These are phyloP conservation scores for Kwoniella shivajii DNA, from an alignment of 1,284 basidiomycete genomes.

Conservation along the genomic window DNA sequence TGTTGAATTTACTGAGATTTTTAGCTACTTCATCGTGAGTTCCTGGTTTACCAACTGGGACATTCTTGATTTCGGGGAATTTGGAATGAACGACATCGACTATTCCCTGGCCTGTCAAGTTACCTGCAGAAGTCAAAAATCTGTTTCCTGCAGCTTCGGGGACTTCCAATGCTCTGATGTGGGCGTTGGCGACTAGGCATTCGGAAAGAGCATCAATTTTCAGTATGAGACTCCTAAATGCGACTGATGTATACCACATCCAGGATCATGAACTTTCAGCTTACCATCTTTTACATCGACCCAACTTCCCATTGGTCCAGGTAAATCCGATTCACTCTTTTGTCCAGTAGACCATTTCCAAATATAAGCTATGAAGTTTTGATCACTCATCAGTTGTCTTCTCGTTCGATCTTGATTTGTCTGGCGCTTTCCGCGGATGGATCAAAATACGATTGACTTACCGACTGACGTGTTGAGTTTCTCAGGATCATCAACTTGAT, in stretches of 20 bases:
- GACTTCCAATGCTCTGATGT: constrained; percentile 61
- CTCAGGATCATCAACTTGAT: constrained; percentile 58
- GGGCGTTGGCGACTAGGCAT: constrained; percentile 60
- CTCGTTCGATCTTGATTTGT: too few relatives aligned
- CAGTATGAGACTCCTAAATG: not conserved
- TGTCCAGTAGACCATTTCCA: constrained; percentile 53
- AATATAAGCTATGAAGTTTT: constrained; percentile 33
- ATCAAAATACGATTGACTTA: too few relatives aligned
- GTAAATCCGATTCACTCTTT: constrained; percentile 50
- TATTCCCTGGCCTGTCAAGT: constrained; percentile 41
- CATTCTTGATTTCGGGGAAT: constrained; percentile 37
- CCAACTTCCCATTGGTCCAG: constrained; percentile 55
- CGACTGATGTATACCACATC: not conserved
- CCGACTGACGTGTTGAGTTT: constrained; percentile 62
- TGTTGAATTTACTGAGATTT: constrained; percentile 29
- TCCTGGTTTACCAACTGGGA: constrained; percentile 40
- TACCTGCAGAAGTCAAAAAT: constrained; percentile 59
- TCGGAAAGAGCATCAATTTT: not conserved
- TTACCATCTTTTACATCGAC: constrained; percentile 61
- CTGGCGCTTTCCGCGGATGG: not conserved
- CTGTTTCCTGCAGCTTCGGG: constrained; percentile 65
- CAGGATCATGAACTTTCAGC: not conserved
- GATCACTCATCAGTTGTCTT: not conserved
- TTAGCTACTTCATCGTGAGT: constrained; percentile 27
- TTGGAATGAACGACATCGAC: constrained; percentile 32